Conservation (phyloP, 768 basidiomycete species). For the Lactifluus hygrophoroides region DNA sequence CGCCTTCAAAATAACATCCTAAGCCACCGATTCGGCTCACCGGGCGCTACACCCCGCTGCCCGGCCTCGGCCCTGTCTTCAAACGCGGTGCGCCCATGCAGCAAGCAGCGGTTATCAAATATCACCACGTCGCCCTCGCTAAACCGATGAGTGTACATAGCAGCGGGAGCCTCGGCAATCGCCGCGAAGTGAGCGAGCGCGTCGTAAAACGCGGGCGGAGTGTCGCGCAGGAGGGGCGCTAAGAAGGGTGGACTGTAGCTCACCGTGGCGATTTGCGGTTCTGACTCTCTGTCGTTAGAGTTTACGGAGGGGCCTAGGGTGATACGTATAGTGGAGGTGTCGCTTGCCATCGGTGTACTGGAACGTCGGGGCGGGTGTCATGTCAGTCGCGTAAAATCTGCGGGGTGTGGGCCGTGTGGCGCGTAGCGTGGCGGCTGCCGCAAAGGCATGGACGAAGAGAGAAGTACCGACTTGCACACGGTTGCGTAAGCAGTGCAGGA, state of each 20-base stretch:
- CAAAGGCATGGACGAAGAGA: slow-evolving; percentile 76
- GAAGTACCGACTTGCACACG: slow-evolving; percentile 77
- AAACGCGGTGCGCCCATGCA: slow-evolving; percentile 85
- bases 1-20: slow-evolving; percentile 78
- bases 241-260: slow-evolving; percentile 97
- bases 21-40: slow-evolving; percentile 65
- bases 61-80: slow-evolving; percentile 27
- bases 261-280: slow-evolving; percentile 45
- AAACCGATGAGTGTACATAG: slow-evolving; percentile 56
- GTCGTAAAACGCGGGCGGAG: slow-evolving; percentile 48
- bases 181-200: slow-evolving; percentile 56
- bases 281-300: neutral
- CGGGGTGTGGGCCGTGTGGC: slow-evolving; percentile 35
- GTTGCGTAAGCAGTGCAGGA: slow-evolving; percentile 85
- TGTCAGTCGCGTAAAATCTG: slow-evolving; percentile 51
- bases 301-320: slow-evolving; percentile 38
- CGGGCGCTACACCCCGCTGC: slow-evolving; percentile 26
- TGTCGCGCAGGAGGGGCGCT: slow-evolving; percentile 55
- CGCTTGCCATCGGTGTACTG: slow-evolving; percentile 90
- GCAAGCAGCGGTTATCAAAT: slow-evolving; percentile 86
- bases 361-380: slow-evolving; percentile 68
- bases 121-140: slow-evolving; percentile 78
- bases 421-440: slow-evolving; percentile 50
- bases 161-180: slow-evolving; percentile 43
- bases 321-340: slow-evolving; percentile 65